Evolutionary conservation across 805 yeast species (phyloP), one percentile per base, ranked within the genome.

Genomic region (Zygosaccharomyces bailii): DNA sequence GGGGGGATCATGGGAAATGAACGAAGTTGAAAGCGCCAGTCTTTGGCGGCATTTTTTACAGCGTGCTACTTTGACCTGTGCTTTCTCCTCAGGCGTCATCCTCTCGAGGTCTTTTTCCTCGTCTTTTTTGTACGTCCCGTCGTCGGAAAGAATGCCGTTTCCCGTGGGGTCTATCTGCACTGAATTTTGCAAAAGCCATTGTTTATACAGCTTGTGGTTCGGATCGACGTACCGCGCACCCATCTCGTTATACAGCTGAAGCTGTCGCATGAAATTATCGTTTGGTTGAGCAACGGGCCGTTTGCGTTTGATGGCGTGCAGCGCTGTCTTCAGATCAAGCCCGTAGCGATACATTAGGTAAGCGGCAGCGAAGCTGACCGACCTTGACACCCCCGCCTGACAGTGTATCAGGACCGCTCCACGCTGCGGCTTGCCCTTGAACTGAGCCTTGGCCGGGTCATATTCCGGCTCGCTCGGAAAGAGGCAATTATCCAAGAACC

Each of bases 361-460:
- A 0, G 97, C 95, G 39, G 86, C 80, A 29, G 83, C 81, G 11
- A 89, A 82, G 0, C 97, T 82, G 0, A 86, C 91, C 4, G 96
- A 86, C 51, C 99, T 73, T 1, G 96, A 88, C 21, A 87, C 86
- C 1, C 99, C 99, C 21, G 96, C 97, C 47, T 91, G 86, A 63
- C 95, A 86, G 59, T 84, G 87, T 8, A 84, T 77, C 47, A 80
- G 69, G 1, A 76, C 68, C n/a, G 71, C 69, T 4, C 75, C 73
- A 41, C 63, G 57, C 42, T 77, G 78, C 18, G 60, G 70, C 33
- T 55, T 63, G 18, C 56, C 57, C 45, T 52, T 60, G 42, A 62
- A 61, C 37, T 59, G 47, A 43, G 55, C 59, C 49, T 57, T 48
- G 38, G 55, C 19, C 39, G 69, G 65, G 47, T 54, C 49, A 39